phyloP scores from a whole-genome alignment of 495 filamentous ascomycete species.

The Bryoglossum gracile region DNA sequence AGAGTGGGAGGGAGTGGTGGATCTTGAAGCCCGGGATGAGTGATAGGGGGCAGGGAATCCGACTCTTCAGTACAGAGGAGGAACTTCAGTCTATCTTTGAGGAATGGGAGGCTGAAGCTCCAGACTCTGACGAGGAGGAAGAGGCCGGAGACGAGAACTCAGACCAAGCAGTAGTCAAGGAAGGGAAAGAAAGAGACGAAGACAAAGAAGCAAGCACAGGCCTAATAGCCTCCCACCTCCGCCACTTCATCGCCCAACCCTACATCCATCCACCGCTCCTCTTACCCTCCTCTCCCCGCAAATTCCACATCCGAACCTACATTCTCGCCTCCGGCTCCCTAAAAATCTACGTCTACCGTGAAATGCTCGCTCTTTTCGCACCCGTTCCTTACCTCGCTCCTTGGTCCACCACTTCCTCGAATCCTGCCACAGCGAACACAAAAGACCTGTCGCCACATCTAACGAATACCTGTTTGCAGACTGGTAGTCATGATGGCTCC shows the following conservation, averaged over 20 bases:
- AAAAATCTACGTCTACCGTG: conserved; percentile 76
- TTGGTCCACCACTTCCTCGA: conserved; percentile 11
- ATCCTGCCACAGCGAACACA: conserved; percentile 12
- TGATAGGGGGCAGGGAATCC: conserved; percentile 87
- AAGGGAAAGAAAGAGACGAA: conserved; percentile 26
- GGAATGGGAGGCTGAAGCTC: conserved; percentile 60
- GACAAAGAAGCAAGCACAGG: conserved; percentile 27
- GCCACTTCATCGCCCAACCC: conserved; percentile 93
- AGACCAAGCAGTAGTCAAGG: conserved; percentile 56
- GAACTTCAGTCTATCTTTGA: conserved; percentile 81
- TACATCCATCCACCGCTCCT: conserved; percentile 89
- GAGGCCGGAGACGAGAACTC: conserved; percentile 40
- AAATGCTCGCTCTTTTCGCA: conserved; percentile 91
- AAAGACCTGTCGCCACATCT: conserved; percentile 64
- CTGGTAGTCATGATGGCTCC: conserved; percentile 44
- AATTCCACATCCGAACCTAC: conserved; percentile 94
- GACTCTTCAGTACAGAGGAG: conserved; percentile 75
- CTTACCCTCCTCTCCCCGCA: conserved; percentile 56
- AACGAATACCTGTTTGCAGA: conserved; percentile 93
- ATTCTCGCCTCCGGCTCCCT: conserved; percentile 72
- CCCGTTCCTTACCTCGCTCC: conserved; percentile 53
- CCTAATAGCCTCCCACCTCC: conserved; percentile 84
- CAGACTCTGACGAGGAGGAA: conserved; percentile 53
- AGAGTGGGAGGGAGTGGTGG: conserved; percentile 78
- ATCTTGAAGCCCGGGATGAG: conserved; percentile 97